Evolutionary conservation across 1,284 basidiomycete genomes (phyloP).

Genomic region (Trametes polyzona): DNA sequence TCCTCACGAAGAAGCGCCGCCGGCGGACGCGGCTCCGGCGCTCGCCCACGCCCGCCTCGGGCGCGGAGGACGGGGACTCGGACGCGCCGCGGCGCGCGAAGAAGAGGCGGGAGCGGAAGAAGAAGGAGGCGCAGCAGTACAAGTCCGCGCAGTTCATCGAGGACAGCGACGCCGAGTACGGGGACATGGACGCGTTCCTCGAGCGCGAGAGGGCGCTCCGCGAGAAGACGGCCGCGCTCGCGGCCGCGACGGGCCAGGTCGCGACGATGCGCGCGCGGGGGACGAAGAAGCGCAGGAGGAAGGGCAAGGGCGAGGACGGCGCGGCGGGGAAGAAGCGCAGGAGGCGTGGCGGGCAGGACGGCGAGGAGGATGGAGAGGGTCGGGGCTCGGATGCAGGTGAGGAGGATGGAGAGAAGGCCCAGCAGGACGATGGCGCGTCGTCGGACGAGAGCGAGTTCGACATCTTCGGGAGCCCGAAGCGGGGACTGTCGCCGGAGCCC

Average conservation of each 20-base stretch:
- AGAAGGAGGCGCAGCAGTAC: constrained; percentile 75
- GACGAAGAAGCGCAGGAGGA: constrained; percentile 67
- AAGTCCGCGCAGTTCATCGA: constrained; percentile 91
- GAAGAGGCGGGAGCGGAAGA: constrained; percentile 53
- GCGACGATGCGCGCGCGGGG: constrained; percentile 66
- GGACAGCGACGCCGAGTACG: constrained; percentile 85
- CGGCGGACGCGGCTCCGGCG: constrained; percentile 50
- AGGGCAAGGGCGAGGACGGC: constrained; percentile 35
- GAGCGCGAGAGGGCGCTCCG: constrained; percentile 68
- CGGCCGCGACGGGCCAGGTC: constrained; percentile 48
- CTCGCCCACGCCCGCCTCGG: constrained; percentile 50
- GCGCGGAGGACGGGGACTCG: constrained; percentile 42
- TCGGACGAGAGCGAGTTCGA: constrained; percentile 30
- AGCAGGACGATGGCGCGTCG: constrained; percentile 8
- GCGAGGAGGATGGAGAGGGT: constrained; percentile 12
- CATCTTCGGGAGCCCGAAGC: constrained; percentile 30
- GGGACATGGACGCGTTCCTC: constrained; percentile 78
- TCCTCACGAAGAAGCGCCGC: constrained; percentile 67
- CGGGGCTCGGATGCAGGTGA: constrained; percentile 5
- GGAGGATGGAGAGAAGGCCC: constrained; percentile 20
- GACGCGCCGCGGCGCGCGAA: constrained; percentile 51
- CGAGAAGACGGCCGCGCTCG: constrained; percentile 51
- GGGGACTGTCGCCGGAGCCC: constrained; percentile 22
- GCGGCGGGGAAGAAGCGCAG: constrained; percentile 30
- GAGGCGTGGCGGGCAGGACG: constrained; percentile 26